Percentiles rank a stretch among this genome's conserved stretches.
Conservation (phyloP, 805 yeast species). For the Starmerella roubikii region DNA sequence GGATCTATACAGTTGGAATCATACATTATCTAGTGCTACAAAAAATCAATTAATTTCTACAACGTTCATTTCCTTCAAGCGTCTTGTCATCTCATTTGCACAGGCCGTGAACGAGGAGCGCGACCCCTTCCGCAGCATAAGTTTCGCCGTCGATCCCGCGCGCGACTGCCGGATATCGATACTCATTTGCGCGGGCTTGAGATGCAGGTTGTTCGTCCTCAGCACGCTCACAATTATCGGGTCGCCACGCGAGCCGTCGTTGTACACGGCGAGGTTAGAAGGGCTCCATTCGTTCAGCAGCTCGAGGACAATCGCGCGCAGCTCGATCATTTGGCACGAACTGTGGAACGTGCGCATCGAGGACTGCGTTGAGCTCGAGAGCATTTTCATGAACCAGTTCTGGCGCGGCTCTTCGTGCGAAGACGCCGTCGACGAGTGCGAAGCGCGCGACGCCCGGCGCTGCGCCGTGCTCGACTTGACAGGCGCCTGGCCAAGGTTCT, state of each 20-base stretch:
- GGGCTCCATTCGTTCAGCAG: slow-evolving; percentile 27
- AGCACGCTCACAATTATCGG: slow-evolving; percentile 25
- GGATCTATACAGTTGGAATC: not conserved
- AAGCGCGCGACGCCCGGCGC: not conserved
- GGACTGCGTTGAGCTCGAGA: slow-evolving; percentile 12
- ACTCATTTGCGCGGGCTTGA: slow-evolving; percentile 24
- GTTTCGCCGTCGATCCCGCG: slow-evolving; percentile 18
- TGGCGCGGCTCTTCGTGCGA: slow-evolving; percentile 22
- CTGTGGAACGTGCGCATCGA: slow-evolving; percentile 22
- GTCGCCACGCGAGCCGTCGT: slow-evolving; percentile 20
- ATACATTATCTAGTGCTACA: not conserved
- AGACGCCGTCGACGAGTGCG: not conserved
- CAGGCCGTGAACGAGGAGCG: slow-evolving; percentile 22
- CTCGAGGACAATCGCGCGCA: slow-evolving; percentile 23
- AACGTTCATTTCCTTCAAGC: slow-evolving; percentile 14
- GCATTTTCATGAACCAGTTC: slow-evolving; percentile 29
- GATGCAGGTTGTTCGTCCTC: slow-evolving; percentile 25
- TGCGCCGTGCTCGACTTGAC: not conserved
- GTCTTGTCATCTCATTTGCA: slow-evolving; percentile 23
- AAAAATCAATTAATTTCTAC: slow-evolving; percentile 2
- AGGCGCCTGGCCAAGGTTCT: slow-evolving; percentile 3
- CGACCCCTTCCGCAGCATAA: slow-evolving; percentile 23
- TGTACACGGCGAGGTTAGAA: slow-evolving; percentile 26
- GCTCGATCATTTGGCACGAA: slow-evolving; percentile 19
- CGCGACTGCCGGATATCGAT: slow-evolving; percentile 16